Conservation (phyloP, 345 rosid species). For the Trapa bicornis region DNA sequence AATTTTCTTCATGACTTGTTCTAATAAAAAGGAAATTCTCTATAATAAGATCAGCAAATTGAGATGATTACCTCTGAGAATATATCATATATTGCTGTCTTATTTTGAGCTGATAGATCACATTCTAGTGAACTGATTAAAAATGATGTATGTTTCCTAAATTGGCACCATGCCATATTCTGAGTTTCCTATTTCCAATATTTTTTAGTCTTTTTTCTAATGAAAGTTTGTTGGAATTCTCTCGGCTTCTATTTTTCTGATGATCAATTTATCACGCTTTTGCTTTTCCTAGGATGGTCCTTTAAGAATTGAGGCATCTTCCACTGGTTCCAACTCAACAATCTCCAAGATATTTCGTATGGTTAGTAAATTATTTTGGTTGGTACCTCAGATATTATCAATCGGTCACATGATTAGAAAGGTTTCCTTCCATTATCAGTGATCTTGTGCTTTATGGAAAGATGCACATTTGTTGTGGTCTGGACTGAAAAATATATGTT, state of each 20-base stretch:
- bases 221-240: background rate
- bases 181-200: background rate
- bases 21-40: background rate
- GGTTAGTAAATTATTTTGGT: slow-evolving; percentile 32
- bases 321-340: slow-evolving; percentile 77
- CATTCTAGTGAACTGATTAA: background rate
- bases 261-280: background rate
- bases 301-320: slow-evolving; percentile 65
- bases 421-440: background rate
- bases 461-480: background rate
- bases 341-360: slow-evolving; percentile 76
- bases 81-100: background rate
- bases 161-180: background rate
- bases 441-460: background rate
- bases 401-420: background rate
- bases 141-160: background rate
- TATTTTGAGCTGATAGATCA: background rate
- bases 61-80: background rate
- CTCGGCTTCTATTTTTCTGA: background rate
- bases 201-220: background rate
- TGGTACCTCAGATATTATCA: background rate
- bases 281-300: slow-evolving; percentile 79
- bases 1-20: background rate
- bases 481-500: background rate
- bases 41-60: background rate